These are phyloP conservation scores for Pseudevernia furfuracea DNA, from an alignment of 495 filamentous ascomycete genomes.

Conservation along the genomic window DNA sequence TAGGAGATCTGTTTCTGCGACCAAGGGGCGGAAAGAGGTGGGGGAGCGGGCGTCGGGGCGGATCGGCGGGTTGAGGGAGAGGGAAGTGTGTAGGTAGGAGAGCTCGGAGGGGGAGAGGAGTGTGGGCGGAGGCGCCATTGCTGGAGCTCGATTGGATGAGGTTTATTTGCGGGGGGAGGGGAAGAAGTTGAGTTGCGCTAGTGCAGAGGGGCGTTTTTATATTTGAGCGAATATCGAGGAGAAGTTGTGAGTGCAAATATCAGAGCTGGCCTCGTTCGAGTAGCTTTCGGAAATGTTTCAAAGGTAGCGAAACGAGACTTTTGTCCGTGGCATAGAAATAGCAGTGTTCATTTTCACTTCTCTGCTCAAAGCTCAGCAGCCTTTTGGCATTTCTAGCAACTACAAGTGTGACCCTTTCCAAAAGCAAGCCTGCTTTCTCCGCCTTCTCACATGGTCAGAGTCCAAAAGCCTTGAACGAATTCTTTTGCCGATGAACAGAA, in stretches of 20 bases:
- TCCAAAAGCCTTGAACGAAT: not conserved
- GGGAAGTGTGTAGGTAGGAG: constrained; percentile 87
- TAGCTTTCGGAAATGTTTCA: not conserved
- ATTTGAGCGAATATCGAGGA: not conserved
- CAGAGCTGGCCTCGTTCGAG: not conserved
- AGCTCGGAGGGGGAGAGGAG: constrained; percentile 87
- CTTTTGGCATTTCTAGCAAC: not conserved
- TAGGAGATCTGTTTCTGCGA: constrained; percentile 82
- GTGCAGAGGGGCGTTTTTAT: not conserved
- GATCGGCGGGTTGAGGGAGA: constrained; percentile 68
- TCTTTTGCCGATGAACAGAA: not conserved
- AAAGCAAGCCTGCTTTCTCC: not conserved
- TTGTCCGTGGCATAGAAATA: not conserved
- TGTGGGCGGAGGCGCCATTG: constrained; percentile 8
- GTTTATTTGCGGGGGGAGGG: not conserved
- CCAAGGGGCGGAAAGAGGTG: constrained; percentile 81
- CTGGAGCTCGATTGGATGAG: not conserved
- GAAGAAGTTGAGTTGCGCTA: not conserved
- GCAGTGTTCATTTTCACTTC: not conserved
- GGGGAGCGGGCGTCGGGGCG: constrained; percentile 79
- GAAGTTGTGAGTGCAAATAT: no score
- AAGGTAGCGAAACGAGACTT: not conserved
- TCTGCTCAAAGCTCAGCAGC: not conserved
- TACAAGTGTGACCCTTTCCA: not conserved
- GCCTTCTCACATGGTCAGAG: not conserved